These are phyloP conservation scores for Aspergillus oerlinghausenensis DNA, from an alignment of 2,329 filamentous ascomycete genomes.

Conservation along the genomic window DNA sequence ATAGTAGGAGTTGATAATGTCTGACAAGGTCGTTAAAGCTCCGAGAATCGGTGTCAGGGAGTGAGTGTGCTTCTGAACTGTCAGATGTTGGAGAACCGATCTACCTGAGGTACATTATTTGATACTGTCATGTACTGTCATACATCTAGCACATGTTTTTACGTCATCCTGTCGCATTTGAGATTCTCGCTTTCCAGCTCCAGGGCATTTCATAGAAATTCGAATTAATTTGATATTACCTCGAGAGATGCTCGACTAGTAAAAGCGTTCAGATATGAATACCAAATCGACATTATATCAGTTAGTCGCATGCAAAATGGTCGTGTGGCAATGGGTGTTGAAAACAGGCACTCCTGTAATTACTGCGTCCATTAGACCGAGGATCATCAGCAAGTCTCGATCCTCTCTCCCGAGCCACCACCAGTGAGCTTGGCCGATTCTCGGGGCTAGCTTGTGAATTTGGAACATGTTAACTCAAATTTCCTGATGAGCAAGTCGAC, in stretches of 20 bases:
- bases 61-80: background rate
- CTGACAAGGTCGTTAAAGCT: background rate
- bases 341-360: background rate
- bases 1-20: background rate
- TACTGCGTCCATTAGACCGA: conserved; percentile 34
- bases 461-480: conserved; percentile 7
- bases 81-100: background rate
- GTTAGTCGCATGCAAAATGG: background rate
- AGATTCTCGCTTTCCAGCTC: background rate
- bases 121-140: conserved; percentile 15
- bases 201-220: background rate
- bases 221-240: background rate
- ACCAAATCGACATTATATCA: background rate
- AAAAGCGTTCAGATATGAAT: background rate
- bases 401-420: conserved; percentile 35
- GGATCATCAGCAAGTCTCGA: conserved; percentile 30
- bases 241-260: no score
- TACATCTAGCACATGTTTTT: conserved; percentile 9
- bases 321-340: background rate
- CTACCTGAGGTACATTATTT: background rate
- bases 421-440: conserved; percentile 21
- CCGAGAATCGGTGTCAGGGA: background rate
- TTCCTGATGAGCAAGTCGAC: background rate
- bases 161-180: conserved; percentile 7
- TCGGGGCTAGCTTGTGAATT: conserved; percentile 28